These are phyloP conservation scores for Reutealis trisperma DNA, from an alignment of 345 rosid species.

Conservation along the genomic window DNA sequence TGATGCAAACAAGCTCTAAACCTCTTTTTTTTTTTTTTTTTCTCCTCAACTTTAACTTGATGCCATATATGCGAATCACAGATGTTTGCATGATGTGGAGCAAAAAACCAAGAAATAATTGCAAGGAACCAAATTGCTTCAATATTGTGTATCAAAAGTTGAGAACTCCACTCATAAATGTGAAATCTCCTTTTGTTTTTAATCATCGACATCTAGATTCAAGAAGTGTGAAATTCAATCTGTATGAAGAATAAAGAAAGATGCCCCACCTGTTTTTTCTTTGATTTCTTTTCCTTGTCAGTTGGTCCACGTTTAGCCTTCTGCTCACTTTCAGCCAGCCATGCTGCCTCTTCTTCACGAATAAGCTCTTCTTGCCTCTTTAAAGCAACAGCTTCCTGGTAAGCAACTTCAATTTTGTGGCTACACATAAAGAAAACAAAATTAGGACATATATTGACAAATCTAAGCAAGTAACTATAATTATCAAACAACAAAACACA, in stretches of 20 bases:
- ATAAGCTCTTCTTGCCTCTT: conserved; percentile 94
- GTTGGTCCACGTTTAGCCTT: conserved; percentile 69
- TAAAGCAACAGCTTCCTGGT: conserved; percentile 93
- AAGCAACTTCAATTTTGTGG: conserved; percentile 84
- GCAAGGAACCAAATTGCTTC: background rate
- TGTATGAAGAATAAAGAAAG: background rate
- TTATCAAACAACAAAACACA: background rate
- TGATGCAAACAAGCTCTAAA: background rate
- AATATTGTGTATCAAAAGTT: background rate
- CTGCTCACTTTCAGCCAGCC: conserved; percentile 78
- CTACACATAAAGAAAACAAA: conserved; percentile 41
- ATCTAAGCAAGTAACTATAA: background rate
- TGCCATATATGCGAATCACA: too few relatives aligned
- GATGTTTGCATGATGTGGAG: background rate
- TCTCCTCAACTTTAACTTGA: too few relatives aligned
- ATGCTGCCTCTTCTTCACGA: conserved; percentile 90
- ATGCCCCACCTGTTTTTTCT: conserved; percentile 76
- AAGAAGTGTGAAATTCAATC: background rate
- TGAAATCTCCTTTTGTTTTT: background rate
- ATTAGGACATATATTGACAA: background rate
- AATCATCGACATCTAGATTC: background rate
- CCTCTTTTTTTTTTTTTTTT: background rate
- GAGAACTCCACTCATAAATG: background rate
- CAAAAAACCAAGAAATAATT: background rate
- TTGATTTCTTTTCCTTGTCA: conserved; percentile 84